Conservation (phyloP, 495 filamentous ascomycete genomes). For the Neurospora sp. region DNA sequence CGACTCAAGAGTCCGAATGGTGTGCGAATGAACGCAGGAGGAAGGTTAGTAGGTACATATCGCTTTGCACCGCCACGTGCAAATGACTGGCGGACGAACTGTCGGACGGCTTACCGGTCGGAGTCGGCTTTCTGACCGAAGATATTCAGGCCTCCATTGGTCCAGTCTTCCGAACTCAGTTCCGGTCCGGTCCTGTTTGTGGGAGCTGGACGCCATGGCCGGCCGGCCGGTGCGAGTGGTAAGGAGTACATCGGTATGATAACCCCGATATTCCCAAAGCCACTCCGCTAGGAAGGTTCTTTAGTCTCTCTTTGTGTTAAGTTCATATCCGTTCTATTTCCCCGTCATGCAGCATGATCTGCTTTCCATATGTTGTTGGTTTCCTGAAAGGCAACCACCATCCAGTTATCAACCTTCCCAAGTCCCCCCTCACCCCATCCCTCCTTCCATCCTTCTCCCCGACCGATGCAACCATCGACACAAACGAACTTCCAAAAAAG, state of each 20-base stretch:
- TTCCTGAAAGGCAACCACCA: background rate
- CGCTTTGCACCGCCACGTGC: background rate
- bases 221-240: background rate
- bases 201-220: background rate
- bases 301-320: no score
- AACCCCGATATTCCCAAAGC: background rate
- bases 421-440: background rate
- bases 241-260: background rate
- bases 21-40: background rate
- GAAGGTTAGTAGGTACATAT: background rate
- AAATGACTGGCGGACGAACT: background rate
- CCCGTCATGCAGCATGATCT: background rate
- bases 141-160: background rate
- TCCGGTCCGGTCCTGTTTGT: background rate
- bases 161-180: background rate
- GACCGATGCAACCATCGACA: background rate
- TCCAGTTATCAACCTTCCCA: background rate
- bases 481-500: background rate
- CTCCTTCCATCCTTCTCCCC: background rate
- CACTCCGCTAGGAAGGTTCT: background rate
- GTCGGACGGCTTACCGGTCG: background rate
- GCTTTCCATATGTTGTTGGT: background rate
- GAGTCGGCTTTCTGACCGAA: background rate
- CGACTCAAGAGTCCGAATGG: background rate
- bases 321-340: no score